Conservation (phyloP, 2,329 filamentous ascomycete genomes). For the Claviceps cyperi region DNA sequence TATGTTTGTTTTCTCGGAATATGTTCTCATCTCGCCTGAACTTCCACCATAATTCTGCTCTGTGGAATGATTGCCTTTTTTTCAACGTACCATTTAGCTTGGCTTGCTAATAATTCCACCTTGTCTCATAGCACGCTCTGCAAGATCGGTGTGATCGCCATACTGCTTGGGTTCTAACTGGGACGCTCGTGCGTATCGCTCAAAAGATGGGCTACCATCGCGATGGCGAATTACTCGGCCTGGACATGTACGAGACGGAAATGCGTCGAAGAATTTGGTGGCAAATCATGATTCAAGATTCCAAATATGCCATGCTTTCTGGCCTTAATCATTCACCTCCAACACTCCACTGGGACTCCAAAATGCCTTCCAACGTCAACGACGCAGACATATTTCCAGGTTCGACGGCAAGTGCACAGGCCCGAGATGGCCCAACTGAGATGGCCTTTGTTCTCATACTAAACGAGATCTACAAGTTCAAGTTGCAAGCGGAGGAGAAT, state of each 20-base stretch:
- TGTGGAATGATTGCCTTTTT: not conserved
- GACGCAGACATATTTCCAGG: constrained; percentile 42
- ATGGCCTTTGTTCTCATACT: constrained; percentile 42
- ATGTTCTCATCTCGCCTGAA: not conserved
- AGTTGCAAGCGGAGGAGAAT: constrained; percentile 28
- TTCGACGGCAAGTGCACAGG: constrained; percentile 34
- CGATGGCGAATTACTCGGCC: constrained; percentile 40
- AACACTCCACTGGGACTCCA: constrained; percentile 40
- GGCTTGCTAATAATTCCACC: not conserved
- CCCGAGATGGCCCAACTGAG: constrained; percentile 43
- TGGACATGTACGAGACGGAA: constrained; percentile 49
- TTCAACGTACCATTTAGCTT: not conserved
- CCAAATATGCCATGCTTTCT: constrained; percentile 41
- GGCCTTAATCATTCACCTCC: constrained; percentile 39
- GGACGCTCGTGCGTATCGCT: constrained; percentile 46
- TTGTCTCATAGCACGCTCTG: constrained; percentile 33
- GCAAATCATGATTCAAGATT: constrained; percentile 45
- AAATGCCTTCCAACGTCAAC: constrained; percentile 41
- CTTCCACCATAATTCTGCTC: not conserved
- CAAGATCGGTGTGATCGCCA: constrained; percentile 44
- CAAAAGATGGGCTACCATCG: constrained; percentile 54
- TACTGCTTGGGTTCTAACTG: constrained; percentile 45
- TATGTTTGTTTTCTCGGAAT: constrained; percentile 14
- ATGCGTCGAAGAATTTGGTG: constrained; percentile 56
- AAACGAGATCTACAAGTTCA: constrained; percentile 34